phyloP scores from a whole-genome alignment of 2,329 filamentous ascomycete genomes.

The Colletotrichum sp. region DNA sequence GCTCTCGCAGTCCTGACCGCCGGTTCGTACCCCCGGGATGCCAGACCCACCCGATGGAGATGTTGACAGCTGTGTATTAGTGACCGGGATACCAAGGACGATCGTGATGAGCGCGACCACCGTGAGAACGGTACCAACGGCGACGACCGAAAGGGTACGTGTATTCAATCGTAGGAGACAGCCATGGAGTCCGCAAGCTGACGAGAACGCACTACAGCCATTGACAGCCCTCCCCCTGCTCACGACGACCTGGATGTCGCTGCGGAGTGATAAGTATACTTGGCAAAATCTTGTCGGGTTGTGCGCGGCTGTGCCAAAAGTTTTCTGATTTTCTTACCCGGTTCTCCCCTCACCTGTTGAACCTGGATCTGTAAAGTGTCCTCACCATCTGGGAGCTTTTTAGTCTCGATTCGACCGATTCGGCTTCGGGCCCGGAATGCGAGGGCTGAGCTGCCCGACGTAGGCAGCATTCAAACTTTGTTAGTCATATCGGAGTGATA shows the following conservation, averaged over 20 bases:
- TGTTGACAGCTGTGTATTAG: constrained; percentile 38
- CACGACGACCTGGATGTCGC: constrained; percentile 95
- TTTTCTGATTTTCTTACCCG: constrained; percentile 8
- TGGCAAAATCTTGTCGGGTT: constrained; percentile 19
- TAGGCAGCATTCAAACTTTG: constrained; percentile 1
- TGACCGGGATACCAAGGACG: constrained; percentile 64
- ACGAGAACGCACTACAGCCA: constrained; percentile 41
- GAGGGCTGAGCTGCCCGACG: constrained; percentile 3
- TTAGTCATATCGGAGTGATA: background rate
- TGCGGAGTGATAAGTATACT: constrained; percentile 62
- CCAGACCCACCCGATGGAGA: constrained; percentile 10
- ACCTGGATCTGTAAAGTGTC: constrained; percentile 20
- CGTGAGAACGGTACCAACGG: constrained; percentile 82
- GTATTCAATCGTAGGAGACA: background rate
- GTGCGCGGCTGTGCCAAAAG: constrained; percentile 18
- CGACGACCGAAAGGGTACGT: constrained; percentile 87
- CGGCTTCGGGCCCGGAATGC: background rate
- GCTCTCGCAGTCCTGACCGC: constrained; percentile 73
- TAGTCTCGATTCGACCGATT: constrained; percentile 22
- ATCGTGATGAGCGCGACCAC: constrained; percentile 74
- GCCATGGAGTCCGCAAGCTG: background rate
- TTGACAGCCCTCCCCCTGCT: constrained; percentile 80
- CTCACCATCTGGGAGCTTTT: constrained; percentile 19
- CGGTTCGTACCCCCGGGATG: constrained; percentile 44
- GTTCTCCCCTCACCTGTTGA: constrained; percentile 4